phyloP scores from a whole-genome alignment of 225 moss, liverwort and hornwort genomes.

The Pleurozium schreberi region DNA sequence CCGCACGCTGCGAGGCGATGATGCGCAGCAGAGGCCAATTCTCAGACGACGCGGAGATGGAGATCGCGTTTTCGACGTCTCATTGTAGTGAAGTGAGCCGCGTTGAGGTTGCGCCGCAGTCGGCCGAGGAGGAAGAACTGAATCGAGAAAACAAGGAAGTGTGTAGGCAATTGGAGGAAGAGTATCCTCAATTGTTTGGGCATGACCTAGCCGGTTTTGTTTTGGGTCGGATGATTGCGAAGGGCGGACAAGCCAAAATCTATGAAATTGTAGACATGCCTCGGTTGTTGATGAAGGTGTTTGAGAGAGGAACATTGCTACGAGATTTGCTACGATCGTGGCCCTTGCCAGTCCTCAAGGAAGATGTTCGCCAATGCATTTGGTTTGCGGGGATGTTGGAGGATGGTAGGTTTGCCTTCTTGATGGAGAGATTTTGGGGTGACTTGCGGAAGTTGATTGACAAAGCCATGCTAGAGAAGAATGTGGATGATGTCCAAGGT shows the following conservation, averaged over 20 bases:
- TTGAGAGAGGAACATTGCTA: background rate
- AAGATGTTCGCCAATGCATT: too few relatives aligned
- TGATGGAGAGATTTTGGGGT: background rate
- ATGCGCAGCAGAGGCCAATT: too few relatives aligned
- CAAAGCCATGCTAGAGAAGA: background rate
- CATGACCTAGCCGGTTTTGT: fast-evolving
- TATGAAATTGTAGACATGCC: fast-evolving
- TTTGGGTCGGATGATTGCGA: background rate
- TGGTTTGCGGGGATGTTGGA: too few relatives aligned
- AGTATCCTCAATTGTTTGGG: too few relatives aligned
- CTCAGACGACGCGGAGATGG: background rate
- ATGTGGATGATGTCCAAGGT: background rate
- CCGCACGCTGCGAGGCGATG: too few relatives aligned
- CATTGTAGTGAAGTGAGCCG: background rate
- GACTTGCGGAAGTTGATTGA: background rate
- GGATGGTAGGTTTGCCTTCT: background rate
- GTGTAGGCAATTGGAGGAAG: fast-evolving
- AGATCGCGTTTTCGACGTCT: background rate
- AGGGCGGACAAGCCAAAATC: background rate
- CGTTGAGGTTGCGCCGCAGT: fast-evolving
- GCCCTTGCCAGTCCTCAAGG: too few relatives aligned
- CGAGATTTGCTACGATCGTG: fast-evolving
- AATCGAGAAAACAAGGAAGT: too few relatives aligned
- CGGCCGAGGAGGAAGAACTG: too few relatives aligned
- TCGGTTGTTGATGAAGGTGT: fast-evolving